phyloP scores from a whole-genome alignment of 225 moss, liverwort and hornwort species.

The Pseudoscleropodium purum region DNA sequence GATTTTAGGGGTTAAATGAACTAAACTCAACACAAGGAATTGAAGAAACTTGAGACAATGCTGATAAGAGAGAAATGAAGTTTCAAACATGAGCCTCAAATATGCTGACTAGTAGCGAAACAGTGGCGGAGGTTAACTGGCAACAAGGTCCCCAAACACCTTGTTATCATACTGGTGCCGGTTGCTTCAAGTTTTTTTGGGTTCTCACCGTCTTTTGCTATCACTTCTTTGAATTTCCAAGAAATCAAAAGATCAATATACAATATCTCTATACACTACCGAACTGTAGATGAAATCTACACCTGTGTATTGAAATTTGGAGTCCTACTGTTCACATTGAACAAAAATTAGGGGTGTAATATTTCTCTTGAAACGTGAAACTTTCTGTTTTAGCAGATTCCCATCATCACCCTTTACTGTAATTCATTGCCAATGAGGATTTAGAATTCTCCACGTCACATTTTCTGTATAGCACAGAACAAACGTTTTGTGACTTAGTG shows the following conservation, averaged over 20 bases:
- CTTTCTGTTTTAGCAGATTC: neutral
- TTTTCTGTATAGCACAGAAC: neutral
- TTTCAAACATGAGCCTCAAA: neutral
- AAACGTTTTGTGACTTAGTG: neutral
- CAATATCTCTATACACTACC: too few relatives aligned
- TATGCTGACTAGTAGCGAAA: neutral
- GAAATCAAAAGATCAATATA: neutral
- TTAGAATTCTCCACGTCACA: neutral
- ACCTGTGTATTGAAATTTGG: neutral
- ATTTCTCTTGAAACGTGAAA: neutral
- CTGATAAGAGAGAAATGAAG: neutral
- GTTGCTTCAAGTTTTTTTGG: neutral
- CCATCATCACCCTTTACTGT: neutral
- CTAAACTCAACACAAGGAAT: neutral
- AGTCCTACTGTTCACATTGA: too few relatives aligned
- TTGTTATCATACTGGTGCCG: neutral
- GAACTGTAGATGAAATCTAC: neutral
- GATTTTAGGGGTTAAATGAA: neutral
- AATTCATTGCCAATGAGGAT: neutral
- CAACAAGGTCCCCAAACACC: neutral
- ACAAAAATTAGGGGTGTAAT: neutral
- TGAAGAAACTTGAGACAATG: neutral
- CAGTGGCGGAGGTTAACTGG: neutral
- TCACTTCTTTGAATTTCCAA: neutral
- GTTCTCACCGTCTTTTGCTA: neutral